Base-by-base conservation (phyloP, 805 yeast genomes). In the Candida hungchunana region DNA sequence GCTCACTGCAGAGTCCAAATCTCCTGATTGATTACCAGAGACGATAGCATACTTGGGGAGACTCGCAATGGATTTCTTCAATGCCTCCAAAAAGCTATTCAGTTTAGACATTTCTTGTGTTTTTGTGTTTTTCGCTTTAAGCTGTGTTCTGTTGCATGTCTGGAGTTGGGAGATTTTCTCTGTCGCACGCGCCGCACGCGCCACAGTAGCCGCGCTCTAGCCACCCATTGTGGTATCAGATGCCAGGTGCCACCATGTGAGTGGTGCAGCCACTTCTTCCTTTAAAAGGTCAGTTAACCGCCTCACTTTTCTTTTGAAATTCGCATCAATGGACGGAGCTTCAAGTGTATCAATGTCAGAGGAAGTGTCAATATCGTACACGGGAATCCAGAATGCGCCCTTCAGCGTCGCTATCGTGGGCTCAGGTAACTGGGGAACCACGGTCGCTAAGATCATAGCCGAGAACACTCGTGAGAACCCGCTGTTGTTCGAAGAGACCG, bases 381-480 rank as follows among this genome's bases (percentile, higher is more conserved):
- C 38, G 3, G 44, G 45, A 1, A 44, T 46, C 32, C 42, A 46
- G 34, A 46, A 34, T 31, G 44, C 50, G 1, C 71, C 68, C n/a
- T 77, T 68, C 63, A 70, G 64, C 48, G 71, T 80, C 13, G 66
- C 85, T 25, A 81, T 86, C 34, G 77, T 89, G 44, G 97, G 97
- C 24, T 87, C 96, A n/a, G 97, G 97, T 52, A 90, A 90, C 65
- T 90, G 97, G 82, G 97, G 97, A 41, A 86, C 96, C 27, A 89
- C 97, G 7, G 87, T 90, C 36, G 96, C 97, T 44, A 90, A 90
- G 62, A 83, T 90, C 32, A 79, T 87, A 18, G 89, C 96, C 18
- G 97, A 90, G 62, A 87, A 87, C 63, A 69, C 88, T 26, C 66
- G 68, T 18, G 79, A 75, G 48, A 73, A 84, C 59, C 79, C 87